Base-by-base conservation (phyloP, 23 red algal genomes). In the Agarophyton chilense region DNA sequence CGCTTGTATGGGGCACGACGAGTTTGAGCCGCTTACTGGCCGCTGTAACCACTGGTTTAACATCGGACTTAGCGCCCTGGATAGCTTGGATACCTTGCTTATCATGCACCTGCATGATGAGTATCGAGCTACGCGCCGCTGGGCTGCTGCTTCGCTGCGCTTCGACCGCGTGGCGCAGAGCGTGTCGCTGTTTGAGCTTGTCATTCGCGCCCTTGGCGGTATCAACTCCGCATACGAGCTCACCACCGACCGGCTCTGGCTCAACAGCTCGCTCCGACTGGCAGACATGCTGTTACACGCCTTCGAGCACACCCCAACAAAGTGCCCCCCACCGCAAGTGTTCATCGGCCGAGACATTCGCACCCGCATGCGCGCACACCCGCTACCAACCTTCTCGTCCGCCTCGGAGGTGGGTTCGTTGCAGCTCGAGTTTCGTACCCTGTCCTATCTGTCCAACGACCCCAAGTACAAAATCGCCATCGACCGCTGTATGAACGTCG, bases 1-100 rank as follows among this genome's bases (percentile, higher is more conserved):
- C 32, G 3, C 24, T 4, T 87, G 82, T 31, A 58, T 72, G 33
- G 82, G 82, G 12, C 45, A 75, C 26, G 82, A 87, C 28, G 82
- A 87, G 32, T 72, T 87, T 39, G 66, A 55, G 10, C 82, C 82
- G 4, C 14, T 41, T 22, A 72, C 82, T 7, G 52, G 36, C 22
- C 42, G 38, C 2, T 87, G 82, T 63, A 17, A 87, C 9, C 29
- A 72, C 34, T 91, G 78, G 61, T 82, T 71, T 36, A 67, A 80
- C 50, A 79, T 95, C 22, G 94, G 85, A 25, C 53, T 96, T 61
- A 92, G 75, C 12, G 51, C 77, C 25, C 26, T 96, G 81, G 94
- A 96, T 50, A 76, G 87, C 42, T 21, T 87, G 49, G 94, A 96
- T 46, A 96, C 88, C n/a, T 50, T 96, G 86, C 77, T 92, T 36